A percentile compares a stretch with the other conserved stretches of the same genome.
These are phyloP conservation scores for Fusarium sp. DNA, from an alignment of 2,329 filamentous ascomycete genomes.

Conservation along the genomic window DNA sequence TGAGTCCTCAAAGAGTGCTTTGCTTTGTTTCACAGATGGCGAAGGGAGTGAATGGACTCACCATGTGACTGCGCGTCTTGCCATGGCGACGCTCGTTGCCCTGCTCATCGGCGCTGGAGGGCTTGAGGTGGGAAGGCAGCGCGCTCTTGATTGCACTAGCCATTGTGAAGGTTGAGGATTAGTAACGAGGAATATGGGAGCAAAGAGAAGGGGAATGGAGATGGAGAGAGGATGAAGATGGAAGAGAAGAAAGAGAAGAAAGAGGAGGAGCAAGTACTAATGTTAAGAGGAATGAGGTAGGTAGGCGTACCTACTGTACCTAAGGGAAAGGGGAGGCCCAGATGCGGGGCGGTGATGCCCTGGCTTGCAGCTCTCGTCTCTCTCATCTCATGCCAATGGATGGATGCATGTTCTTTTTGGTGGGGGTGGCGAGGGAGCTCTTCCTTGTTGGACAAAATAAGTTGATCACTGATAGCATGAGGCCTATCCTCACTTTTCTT, in stretches of 20 bases:
- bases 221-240: constrained; percentile 4
- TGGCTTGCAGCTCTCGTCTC: constrained; percentile 21
- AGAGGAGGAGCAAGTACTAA: constrained; percentile 17
- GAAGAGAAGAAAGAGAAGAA: background rate
- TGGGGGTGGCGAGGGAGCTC: constrained; percentile 40
- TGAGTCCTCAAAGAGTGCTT: background rate
- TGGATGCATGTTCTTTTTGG: constrained; percentile 23
- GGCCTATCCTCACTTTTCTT: constrained; percentile 13
- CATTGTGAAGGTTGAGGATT: constrained; percentile 62
- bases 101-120: constrained; percentile 59
- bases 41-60: constrained; percentile 60
- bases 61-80: constrained; percentile 88
- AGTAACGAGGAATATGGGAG: constrained; percentile 13
- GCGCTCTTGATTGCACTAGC: constrained; percentile 77
- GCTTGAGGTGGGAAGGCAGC: constrained; percentile 86
- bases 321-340: constrained; percentile 28
- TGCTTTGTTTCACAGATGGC: background rate
- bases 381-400: constrained; percentile 1
- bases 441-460: constrained; percentile 24
- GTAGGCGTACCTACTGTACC: constrained; percentile 25
- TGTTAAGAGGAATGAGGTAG: constrained; percentile 40
- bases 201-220: constrained; percentile 1
- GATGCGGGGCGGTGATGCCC: constrained; percentile 41
- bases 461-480: background rate
- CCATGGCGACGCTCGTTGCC: constrained; percentile 75